Conservation (phyloP, 2,329 filamentous ascomycete species). For the Botrytis fragariae region DNA sequence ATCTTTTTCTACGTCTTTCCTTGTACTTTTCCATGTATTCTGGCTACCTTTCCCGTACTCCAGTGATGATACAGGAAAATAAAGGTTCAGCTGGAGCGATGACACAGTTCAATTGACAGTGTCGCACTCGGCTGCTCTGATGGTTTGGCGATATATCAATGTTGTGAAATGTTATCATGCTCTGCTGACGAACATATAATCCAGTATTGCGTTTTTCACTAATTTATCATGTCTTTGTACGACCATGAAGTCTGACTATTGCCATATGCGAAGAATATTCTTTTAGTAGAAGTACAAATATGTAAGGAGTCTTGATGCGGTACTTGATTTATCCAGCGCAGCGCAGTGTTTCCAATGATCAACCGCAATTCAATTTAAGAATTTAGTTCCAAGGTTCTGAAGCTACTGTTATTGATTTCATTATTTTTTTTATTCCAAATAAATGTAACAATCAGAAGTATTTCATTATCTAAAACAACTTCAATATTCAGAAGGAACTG, state of each 20-base stretch:
- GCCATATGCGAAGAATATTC: not conserved
- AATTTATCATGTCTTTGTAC: too few relatives aligned
- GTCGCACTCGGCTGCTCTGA: not conserved
- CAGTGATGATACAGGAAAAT: not conserved
- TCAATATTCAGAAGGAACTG: not conserved
- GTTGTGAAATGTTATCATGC: not conserved
- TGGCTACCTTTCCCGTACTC: not conserved
- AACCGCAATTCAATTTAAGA: not conserved
- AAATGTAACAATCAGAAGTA: too few relatives aligned
- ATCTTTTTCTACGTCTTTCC: too few relatives aligned
- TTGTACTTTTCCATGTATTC: not conserved
- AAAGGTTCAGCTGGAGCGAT: not conserved
- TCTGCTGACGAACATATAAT: not conserved
- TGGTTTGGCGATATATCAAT: not conserved
- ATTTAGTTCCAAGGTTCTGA: not conserved
- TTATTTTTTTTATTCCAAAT: not conserved
- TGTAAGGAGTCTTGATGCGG: not conserved
- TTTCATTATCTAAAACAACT: too few relatives aligned
- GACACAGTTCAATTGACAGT: not conserved
- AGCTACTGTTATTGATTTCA: not conserved
- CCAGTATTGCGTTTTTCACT: not conserved
- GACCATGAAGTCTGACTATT: not conserved
- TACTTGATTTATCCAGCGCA: too few relatives aligned
- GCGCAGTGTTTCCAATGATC: not conserved
- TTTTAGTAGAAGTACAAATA: not conserved